Base-by-base conservation (phyloP, 176 grass and related monocot genomes). In the Paspalum notatum region DNA sequence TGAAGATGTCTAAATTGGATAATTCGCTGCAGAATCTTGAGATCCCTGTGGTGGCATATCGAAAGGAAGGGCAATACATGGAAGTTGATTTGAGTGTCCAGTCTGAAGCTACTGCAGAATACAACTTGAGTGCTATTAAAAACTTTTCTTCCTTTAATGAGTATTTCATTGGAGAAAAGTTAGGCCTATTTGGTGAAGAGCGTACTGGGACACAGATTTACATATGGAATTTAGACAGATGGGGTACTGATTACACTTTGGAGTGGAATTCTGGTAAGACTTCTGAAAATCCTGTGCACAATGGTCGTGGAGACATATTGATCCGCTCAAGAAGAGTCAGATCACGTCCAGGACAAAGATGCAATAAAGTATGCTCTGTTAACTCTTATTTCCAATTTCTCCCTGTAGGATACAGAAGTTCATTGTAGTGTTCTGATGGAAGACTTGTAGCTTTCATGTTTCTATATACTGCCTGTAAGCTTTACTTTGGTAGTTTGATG, bases 141-240 rank as follows among this genome's bases (percentile, higher is more conserved):
- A 87, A 91, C 42, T 91, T 88, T 75, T 97, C 94, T 55, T 89
- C 89, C 18, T 97, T 93, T 47, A 97, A 97, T 4, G 94, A 97
- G 71, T 97, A 97, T 91, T 91, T 91, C 50, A 86, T 97, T 75
- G 94, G 91, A 91, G 82, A 91, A 83, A 91, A 90, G 40, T 58
- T 93, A 71, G 84, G 91, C 38, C 51, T 78, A 48, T 97, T 97
- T 90, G 91, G 94, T 79, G 89, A 87, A 71, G 65, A 62, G 14
- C 75, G 89, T 68, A 91, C 89, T 37, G 89, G 94, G 62, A 91
- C 94, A 59, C 94, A 94, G 45, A 88, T 97, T 48, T 97, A 90
- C 49, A 91, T 97, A 72, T 97, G 94, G 94, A 93, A 97, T 91
- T 85, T 97, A 76, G 91, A 97, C 78, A 89, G 67, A 84, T 94